A percentile compares a stretch with the other conserved stretches of the same genome.
phyloP scores from a whole-genome alignment of 441 rosid species.

The Pelargonium australe region DNA sequence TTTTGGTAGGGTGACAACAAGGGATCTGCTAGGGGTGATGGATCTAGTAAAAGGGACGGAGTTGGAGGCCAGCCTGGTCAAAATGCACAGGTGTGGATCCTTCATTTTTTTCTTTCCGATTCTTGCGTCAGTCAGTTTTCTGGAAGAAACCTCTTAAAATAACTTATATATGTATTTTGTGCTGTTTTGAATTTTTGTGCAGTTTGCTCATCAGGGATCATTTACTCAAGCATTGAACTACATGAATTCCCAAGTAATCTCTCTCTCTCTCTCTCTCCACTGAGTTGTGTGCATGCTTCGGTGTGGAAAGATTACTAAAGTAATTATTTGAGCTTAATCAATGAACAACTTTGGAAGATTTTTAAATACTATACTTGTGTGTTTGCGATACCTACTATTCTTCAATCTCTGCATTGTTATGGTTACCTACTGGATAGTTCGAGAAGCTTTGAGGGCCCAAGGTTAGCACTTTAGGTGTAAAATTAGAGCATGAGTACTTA shows the following conservation, averaged over 20 bases:
- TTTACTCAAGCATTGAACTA: conserved; percentile 55
- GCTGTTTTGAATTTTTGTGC: conserved; percentile 23
- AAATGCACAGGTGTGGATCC: conserved; percentile 51
- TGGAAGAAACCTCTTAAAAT: not conserved
- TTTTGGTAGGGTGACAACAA: conserved; percentile 61
- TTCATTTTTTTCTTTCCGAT: not conserved
- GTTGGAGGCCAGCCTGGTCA: conserved; percentile 43
- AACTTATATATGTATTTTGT: conserved; percentile 10
- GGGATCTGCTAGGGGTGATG: conserved; percentile 65
- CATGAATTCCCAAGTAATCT: conserved; percentile 62
- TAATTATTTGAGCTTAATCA: not conserved
- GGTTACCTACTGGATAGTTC: too few relatives aligned
- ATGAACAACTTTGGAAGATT: not conserved
- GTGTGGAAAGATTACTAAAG: not conserved
- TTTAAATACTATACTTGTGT: not conserved
- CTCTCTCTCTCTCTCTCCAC: conserved; percentile 9
- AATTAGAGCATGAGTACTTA: not conserved
- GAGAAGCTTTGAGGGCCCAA: not conserved
- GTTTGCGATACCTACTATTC: not conserved
- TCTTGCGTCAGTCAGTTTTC: not conserved
- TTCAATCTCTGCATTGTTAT: not conserved
- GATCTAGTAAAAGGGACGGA: conserved; percentile 38
- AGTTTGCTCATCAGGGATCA: conserved; percentile 64
- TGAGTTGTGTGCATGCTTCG: too few relatives aligned
- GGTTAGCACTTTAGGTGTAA: not conserved